Base-by-base conservation (phyloP, 2,329 filamentous ascomycete species). In the Hypoxylon sp. region DNA sequence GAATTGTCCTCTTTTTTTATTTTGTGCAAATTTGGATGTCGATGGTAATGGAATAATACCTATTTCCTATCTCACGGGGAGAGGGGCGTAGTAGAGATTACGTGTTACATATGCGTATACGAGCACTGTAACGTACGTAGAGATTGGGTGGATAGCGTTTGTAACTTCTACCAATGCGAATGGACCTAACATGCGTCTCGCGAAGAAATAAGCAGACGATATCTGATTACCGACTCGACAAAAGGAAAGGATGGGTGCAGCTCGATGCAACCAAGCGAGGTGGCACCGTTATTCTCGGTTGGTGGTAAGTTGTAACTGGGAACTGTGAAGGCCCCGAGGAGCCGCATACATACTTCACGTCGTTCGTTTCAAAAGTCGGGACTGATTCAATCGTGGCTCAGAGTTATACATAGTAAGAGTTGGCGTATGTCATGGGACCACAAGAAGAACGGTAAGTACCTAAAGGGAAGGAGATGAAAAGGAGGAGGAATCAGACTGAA, bases 201-300 rank as follows among this genome's bases (percentile, higher is more conserved):
- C 32, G n/a, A 47, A 32, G 24, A 50, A 64, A 48, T 57, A 57
- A 60, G 53, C 56, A 53, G 24, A 47, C 11, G 26, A 64, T 57
- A 56, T 46, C 4, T 50, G 34, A 28, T 37, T 28, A 48, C 56
- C 51, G 24, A 49, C 50, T 28, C 34, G 46, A 50, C 53, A 47
- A 57, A 37, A 60, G 11, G 56, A 52, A 57, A 51, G 51, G 51
- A 48, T 39, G 19, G 28, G 10, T 59, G 50, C 50, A 32, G 59
- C 60, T 30, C 24, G 4, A 60, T 59, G 52, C 43, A 56, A 52
- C 30, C 43, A 39, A 59, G 19, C 22, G 32, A 37, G 15, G 55
- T 59, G 26, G 30, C 56, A 59, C 48, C 13, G 43, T 6, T 28
- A 17, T 51, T 5, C 26, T 41, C 26, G 28, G 49, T 28, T 51